Evolutionary conservation across 129 eudicot genomes (phyloP).

Genomic region (Deinandra increscens): DNA sequence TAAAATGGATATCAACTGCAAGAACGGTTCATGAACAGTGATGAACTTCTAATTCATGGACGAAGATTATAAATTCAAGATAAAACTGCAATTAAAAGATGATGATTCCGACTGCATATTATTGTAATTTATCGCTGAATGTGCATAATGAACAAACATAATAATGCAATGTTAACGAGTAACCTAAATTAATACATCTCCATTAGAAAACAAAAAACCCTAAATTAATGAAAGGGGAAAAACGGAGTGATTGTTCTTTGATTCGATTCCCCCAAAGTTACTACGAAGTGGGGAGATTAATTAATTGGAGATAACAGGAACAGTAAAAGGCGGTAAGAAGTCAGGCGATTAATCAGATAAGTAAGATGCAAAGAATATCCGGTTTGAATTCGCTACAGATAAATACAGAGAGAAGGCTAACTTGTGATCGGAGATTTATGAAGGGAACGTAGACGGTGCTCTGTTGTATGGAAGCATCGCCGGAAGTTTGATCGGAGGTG

Average conservation of each 20-base stretch:
- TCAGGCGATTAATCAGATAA: not conserved
- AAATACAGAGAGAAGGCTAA: not conserved
- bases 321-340: not conserved
- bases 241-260: not conserved
- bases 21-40: not conserved
- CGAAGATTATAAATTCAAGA: not conserved
- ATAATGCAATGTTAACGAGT: not conserved
- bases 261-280: not conserved
- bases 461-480: not conserved
- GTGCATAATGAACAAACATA: not conserved
- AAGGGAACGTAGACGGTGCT: too few relatives aligned
- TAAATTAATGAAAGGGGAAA: not conserved
- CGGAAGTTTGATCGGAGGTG: not conserved
- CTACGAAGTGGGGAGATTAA: not conserved
- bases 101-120: not conserved
- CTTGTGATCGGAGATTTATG: conserved; percentile 15
- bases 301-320: not conserved
- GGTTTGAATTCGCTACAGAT: too few relatives aligned
- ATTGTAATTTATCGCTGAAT: not conserved
- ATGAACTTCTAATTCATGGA: not conserved
- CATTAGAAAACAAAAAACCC: conserved; percentile 11
- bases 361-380: too few relatives aligned
- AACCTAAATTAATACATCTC: conserved; percentile 8
- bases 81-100: not conserved
- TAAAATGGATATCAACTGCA: not conserved